These are phyloP conservation scores for Nicotiana tabacum DNA, from an alignment of 257 asterid genomes.

Conservation along the genomic window DNA sequence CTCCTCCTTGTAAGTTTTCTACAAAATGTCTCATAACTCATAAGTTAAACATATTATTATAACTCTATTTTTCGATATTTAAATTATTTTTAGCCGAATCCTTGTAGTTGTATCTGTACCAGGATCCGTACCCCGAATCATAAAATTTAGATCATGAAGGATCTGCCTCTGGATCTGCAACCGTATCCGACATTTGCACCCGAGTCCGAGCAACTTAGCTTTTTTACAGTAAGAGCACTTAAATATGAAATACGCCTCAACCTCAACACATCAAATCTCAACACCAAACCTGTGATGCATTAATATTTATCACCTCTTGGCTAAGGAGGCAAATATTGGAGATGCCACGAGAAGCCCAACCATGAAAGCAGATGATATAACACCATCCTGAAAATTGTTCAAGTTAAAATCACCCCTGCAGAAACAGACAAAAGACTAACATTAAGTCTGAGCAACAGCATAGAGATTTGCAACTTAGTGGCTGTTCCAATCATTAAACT, in stretches of 20 bases:
- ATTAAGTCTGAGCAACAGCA: background rate
- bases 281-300: background rate
- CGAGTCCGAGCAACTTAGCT: background rate
- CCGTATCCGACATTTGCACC: no score
- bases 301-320: constrained; percentile 43
- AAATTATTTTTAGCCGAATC: no score
- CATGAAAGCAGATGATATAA: constrained; percentile 96
- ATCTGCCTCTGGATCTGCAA: no score
- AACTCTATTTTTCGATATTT: no score
- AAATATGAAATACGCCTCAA: background rate
- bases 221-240: background rate
- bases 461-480: background rate
- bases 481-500: background rate
- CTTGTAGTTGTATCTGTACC: no score
- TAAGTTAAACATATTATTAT: no score
- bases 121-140: no score
- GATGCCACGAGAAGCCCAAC: constrained; percentile 97
- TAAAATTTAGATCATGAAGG: no score
- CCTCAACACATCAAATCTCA: background rate
- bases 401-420: constrained; percentile 81
- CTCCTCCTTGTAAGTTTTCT: no score
- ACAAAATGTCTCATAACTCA: no score
- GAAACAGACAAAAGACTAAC: constrained; percentile 7
- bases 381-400: constrained; percentile 92
- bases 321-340: constrained; percentile 86